Conservation (phyloP, 1,284 basidiomycete genomes). For the Apiotrichum porosum region DNA sequence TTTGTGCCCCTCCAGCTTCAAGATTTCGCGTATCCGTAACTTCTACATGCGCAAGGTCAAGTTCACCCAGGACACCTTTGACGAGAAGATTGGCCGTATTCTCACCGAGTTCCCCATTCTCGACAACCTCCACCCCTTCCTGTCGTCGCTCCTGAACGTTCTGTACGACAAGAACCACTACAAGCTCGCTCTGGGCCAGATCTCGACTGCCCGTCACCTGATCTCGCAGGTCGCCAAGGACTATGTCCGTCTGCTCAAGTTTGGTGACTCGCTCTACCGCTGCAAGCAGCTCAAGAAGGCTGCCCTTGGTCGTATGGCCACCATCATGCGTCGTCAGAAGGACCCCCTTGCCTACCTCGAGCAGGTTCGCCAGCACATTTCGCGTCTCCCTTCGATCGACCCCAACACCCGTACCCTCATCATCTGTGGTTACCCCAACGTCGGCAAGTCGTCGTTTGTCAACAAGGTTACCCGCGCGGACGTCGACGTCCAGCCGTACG, state of each 20-base stretch:
- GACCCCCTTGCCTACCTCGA: slow-evolving; percentile 93
- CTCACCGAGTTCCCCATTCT: slow-evolving; percentile 94
- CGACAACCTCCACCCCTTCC: slow-evolving; percentile 92
- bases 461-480: slow-evolving; percentile 97
- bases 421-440: slow-evolving; percentile 95
- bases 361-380: slow-evolving; percentile 95
- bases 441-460: slow-evolving; percentile 95
- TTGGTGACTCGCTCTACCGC: slow-evolving; percentile 89
- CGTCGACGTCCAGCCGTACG: slow-evolving; percentile 95
- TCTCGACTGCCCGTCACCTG: slow-evolving; percentile 85
- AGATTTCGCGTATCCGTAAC: slow-evolving; percentile 62
- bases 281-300: slow-evolving; percentile 96
- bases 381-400: slow-evolving; percentile 86
- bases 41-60: slow-evolving; percentile 99
- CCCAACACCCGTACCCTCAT: slow-evolving; percentile 93
- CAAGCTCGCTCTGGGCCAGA: slow-evolving; percentile 91
- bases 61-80: slow-evolving; percentile 96
- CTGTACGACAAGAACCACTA: slow-evolving; percentile 98
- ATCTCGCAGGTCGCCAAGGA: slow-evolving; percentile 95
- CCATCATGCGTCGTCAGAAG: slow-evolving; percentile 93
- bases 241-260: slow-evolving; percentile 89
- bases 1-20: slow-evolving; percentile 98
- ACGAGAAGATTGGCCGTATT: slow-evolving; percentile 92
- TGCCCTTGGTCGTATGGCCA: slow-evolving; percentile 94
- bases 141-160: slow-evolving; percentile 89